Percentiles rank a stretch among this genome's conserved stretches.
Evolutionary conservation across 306 rosid genomes (phyloP).

Genomic region (Vicia faba): DNA sequence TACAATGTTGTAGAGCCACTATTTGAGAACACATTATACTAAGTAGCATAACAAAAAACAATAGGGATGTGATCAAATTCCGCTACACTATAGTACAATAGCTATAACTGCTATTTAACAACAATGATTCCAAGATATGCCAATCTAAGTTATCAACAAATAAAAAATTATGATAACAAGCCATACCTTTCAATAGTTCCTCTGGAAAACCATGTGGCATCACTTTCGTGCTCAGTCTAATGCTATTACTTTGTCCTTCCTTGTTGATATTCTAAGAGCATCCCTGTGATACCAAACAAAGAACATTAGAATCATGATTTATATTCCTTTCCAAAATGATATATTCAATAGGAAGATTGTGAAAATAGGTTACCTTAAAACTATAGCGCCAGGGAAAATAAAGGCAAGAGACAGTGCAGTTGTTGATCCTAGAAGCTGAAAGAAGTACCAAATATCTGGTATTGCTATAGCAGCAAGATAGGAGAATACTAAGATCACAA

Average conservation of each 20-base stretch:
- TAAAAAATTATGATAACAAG: too few relatives aligned
- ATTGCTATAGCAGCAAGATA: slow-evolving; percentile 82
- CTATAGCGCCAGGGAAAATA: slow-evolving; percentile 84
- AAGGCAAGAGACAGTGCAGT: slow-evolving; percentile 85
- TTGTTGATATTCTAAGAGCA: slow-evolving; percentile 70
- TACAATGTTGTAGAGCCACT: too few relatives aligned
- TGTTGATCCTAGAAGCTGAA: slow-evolving; percentile 90
- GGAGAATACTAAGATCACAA: slow-evolving; percentile 56
- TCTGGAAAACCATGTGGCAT: too few relatives aligned
- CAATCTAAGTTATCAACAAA: too few relatives aligned
- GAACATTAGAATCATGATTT: slow-evolving; percentile 9
- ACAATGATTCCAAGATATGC: too few relatives aligned
- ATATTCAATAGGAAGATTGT: background rate
- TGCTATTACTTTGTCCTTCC: slow-evolving; percentile 64
- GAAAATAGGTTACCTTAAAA: slow-evolving; percentile 56
- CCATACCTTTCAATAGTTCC: too few relatives aligned
- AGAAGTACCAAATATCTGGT: slow-evolving; percentile 87
- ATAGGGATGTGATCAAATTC: too few relatives aligned
- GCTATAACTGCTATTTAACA: too few relatives aligned
- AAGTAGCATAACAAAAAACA: too few relatives aligned
- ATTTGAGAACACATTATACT: too few relatives aligned
- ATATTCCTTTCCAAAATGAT: background rate
- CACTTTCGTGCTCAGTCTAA: too few relatives aligned
- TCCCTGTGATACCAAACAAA: slow-evolving; percentile 54
- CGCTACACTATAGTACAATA: too few relatives aligned